Evolutionary conservation across 2,329 filamentous ascomycete species (phyloP).

Genomic region (Fusarium sp.): DNA sequence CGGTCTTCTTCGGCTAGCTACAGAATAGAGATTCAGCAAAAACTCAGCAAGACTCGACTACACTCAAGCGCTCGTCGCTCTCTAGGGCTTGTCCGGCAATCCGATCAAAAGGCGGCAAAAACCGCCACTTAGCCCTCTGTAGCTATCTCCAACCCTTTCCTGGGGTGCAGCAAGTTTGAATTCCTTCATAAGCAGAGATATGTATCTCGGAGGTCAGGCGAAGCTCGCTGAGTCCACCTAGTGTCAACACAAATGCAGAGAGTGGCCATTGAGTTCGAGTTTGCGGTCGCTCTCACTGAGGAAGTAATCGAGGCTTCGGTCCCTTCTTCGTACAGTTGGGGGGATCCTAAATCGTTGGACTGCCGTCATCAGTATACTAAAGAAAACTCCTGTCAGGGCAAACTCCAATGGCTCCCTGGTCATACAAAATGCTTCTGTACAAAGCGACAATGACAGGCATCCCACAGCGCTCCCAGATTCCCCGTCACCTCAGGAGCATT

Average conservation of each 20-base stretch:
- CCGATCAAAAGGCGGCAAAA: neutral
- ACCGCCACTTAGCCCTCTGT: neutral
- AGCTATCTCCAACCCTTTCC: neutral
- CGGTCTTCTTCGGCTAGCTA: accelerated
- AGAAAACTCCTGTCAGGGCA: neutral
- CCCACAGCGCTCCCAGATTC: too few species aligned
- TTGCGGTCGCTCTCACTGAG: neutral
- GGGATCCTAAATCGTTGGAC: too few species aligned
- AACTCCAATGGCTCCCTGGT: neutral
- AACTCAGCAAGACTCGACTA: neutral
- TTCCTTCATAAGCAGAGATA: neutral
- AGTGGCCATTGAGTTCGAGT: neutral
- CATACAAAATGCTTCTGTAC: neutral
- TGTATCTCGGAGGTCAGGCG: neutral
- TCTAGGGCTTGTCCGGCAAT: too few species aligned
- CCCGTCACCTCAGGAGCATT: too few species aligned
- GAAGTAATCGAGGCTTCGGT: too few species aligned
- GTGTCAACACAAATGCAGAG: neutral
- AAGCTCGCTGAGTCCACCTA: neutral
- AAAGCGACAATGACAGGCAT: neutral
- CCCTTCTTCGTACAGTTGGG: neutral
- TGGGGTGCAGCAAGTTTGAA: neutral
- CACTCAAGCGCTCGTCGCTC: neutral
- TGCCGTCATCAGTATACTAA: neutral
- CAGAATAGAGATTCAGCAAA: neutral